Evolutionary conservation across 163 green algal genomes (phyloP), one percentile per base, ranked within the genome.

Genomic region (Chloroidium sp.): DNA sequence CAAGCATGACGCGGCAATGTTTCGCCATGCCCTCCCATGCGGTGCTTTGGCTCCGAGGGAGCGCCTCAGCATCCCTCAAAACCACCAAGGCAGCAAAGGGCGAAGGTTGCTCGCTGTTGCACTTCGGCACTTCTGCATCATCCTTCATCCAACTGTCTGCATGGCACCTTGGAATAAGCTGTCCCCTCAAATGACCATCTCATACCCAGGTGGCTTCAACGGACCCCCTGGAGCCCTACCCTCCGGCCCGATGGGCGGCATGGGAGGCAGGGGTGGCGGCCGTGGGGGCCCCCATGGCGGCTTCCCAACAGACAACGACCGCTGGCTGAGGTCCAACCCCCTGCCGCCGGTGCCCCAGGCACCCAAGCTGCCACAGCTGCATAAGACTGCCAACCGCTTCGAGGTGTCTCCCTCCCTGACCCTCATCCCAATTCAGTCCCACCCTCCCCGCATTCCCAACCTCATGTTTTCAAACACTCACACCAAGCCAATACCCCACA

Each of bases 341-440:
- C 69, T 83, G 62, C 74, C 82, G 4, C 84, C 85, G 59, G 85
- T 76, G 64, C 86, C 82, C 78, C 87, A 77, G 69, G 85, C 76
- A 4, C 82, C 78, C 3, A 81, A 79, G 2, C 80, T 92, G 62
- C 85, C 90, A 1, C 82, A 85, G 60, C 85, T 98, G 85, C 92
- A 96, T 83, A 95, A 95, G 86, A 89, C 90, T 62, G 87, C 91
- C 10, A 91, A 88, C 57, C 83, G 85, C 1, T 95, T 90, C 87
- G 85, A 88, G 81, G 84, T 86, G 64, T 36, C 36, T 36, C 36
- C 36, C 36, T 36, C 36, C 36, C 36, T 36, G 36, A 36, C 36
- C 36, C 36, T 36, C 36, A 36, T 36, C 36, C 36, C 36, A 36
- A 36, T 36, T 36, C 36, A 36, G 36, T 36, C 64, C 6, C 64